Base-by-base conservation (phyloP, 2,329 filamentous ascomycete species). In the Phyllosticta citribraziliensis region DNA sequence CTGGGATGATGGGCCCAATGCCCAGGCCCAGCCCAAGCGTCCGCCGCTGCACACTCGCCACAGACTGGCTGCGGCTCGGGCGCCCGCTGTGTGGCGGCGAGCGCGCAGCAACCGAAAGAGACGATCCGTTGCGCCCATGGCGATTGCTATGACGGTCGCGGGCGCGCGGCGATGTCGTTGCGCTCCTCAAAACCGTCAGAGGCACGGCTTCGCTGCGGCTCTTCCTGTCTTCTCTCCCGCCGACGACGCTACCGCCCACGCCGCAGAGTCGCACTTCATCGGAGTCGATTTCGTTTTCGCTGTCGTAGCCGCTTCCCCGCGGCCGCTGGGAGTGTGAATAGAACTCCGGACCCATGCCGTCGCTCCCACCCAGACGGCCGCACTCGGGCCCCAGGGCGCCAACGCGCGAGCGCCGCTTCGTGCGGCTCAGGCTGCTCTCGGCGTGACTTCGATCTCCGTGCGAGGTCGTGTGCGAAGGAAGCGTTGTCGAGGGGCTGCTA, bases 401-500 rank as follows among this genome's bases (percentile, higher is more conserved):
- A n/a, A 47, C 17, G 3, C 40, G 14, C 40, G 40, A 47, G 14
- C 40, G 40, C 8, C 40, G 14, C 17, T 47, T 47, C 11, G 33
- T 40, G 33, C 33, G 33, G 33, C 12, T 40, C 9, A 40, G 9
- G 33, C 33, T 40, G 33, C 11, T 17, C 4, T 40, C 33, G 5
- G 11, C 11, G 10, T 30, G 6, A 5, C 27, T 30, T 6, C 27
- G 27, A 5, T 30, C 27, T 6, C 11, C 33, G 10, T 40, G 33
- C 11, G 33, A 40, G 9, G 11, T 17, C 17, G 14, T 8, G 8
- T n/a, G 40, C 40, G 40, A 47, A n/a, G 40, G 40, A 4, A 47
- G 17, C 17, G 17, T 47, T 3, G 40, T 47, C 5, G 40, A n/a
- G 40, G 64, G 64, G 55, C 64, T 66, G 50, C 64, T 65, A 22